phyloP scores from a whole-genome alignment of 768 basidiomycete genomes.

The Neoboletus subvelutipes region DNA sequence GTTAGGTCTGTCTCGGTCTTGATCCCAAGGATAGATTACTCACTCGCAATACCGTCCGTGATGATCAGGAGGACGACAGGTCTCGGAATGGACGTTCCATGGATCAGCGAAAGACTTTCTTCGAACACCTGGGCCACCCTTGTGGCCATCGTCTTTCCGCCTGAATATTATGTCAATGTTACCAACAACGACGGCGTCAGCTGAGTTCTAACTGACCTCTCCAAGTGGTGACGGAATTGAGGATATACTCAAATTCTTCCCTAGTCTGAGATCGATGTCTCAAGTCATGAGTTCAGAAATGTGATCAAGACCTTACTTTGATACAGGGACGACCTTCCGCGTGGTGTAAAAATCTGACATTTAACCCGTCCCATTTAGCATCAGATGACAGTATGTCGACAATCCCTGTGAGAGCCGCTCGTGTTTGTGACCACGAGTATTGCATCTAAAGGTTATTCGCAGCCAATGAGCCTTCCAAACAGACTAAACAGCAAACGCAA shows the following conservation, averaged over 20 bases:
- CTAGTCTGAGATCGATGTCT: conserved; percentile 6
- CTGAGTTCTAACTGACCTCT: conserved; percentile 11
- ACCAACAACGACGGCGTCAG: not conserved
- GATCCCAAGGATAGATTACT: not conserved
- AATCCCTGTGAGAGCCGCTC: conserved; percentile 16
- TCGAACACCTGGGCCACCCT: conserved; percentile 22
- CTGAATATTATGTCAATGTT: conserved; percentile 1
- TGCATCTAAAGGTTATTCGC: conserved; percentile 16
- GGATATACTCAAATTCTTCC: conserved; percentile 17
- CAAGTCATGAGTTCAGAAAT: not conserved
- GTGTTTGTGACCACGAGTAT: conserved; percentile 21
- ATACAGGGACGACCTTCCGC: not conserved
- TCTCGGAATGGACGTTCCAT: conserved; percentile 1
- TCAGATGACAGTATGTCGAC: conserved; percentile 13
- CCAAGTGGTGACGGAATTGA: conserved; percentile 20
- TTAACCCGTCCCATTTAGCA: conserved; percentile 16
- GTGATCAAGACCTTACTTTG: conserved; percentile 5
- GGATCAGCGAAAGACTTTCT: conserved; percentile 10
- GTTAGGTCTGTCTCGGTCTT: not conserved
- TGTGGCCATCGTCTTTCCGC: conserved; percentile 14
- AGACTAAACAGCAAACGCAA: not conserved
- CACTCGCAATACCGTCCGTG: conserved; percentile 22
- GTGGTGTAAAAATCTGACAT: conserved; percentile 22
- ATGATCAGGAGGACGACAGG: conserved; percentile 18
- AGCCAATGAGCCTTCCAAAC: not conserved